Evolutionary conservation across 805 yeast genomes (phyloP), one percentile per base, ranked within the genome.

Genomic region (Nakazawaea pomicola): DNA sequence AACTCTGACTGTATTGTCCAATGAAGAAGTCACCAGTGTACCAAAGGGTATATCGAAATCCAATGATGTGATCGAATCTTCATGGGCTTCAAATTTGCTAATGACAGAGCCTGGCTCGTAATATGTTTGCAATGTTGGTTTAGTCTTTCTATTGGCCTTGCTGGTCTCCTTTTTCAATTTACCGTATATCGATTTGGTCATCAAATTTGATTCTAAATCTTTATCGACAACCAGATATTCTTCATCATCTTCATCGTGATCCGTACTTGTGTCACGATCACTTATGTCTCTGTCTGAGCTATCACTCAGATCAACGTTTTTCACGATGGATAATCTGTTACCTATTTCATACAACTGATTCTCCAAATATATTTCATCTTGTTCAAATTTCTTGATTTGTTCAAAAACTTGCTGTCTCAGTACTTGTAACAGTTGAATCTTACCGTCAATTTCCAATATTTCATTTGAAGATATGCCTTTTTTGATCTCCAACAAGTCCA

Each of bases 21-120:
- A 62, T 10, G 88, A 76, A 0, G 95, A 87, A 12, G 90, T 74
- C 2, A 88, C 90, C 58, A 87, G 51, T 1, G 78, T 78, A 2
- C 89, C 90, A 58, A 80, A 83, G 11, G 91, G 91, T 18, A 72
- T 65, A 53, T 83, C 88, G 55, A 83, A 83, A 48, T 80, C 89
- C 44, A 83, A 55, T 25, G 78, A 68, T 1, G 76, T 70, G 17
- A 84, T 64, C 2, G 74, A 48, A 33, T 70, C 76, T 4, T 65
- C 66, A 51, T 80, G 86, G 1, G 79, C 78, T 12, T 65, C 54
- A 33, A 80, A 61, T 12, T 67, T 56, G 28, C 65, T 57, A 21
- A 83, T 79, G 30, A 62, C 57, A 32, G 76, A 68, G 3, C 88
- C 87, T 1, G 82, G 68, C 23, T 68, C 67, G 50, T 78, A 82